Conservation (phyloP, 2,329 filamentous ascomycete species). For the Botrytis porri region DNA sequence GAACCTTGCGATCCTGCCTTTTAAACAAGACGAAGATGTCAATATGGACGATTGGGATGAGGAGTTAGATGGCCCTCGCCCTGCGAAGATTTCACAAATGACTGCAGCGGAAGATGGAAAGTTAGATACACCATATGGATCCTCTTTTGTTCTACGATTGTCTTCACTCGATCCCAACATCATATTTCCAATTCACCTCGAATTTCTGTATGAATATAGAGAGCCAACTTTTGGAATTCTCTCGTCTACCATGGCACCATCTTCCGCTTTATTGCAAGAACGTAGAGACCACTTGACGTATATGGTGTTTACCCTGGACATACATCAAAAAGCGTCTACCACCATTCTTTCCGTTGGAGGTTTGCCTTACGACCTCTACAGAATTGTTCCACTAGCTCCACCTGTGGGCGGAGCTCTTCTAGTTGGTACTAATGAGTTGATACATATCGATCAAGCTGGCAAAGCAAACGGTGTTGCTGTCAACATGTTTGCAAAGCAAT, state of each 20-base stretch:
- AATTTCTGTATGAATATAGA: slow-evolving; percentile 93
- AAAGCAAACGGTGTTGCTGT: slow-evolving; percentile 91
- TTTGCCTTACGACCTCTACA: slow-evolving; percentile 82
- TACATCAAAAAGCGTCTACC: slow-evolving; percentile 90
- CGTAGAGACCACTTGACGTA: slow-evolving; percentile 85
- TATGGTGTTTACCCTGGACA: slow-evolving; percentile 90
- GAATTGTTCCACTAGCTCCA: slow-evolving; percentile 75
- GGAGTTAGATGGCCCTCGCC: slow-evolving; percentile 68
- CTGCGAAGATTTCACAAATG: slow-evolving; percentile 42
- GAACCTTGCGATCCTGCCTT: slow-evolving; percentile 90
- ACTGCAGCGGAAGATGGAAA: slow-evolving; percentile 30
- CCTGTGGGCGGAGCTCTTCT: slow-evolving; percentile 88
- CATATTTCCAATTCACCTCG: slow-evolving; percentile 84
- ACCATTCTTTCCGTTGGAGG: slow-evolving; percentile 82
- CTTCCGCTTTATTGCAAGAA: slow-evolving; percentile 68
- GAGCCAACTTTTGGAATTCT: slow-evolving; percentile 96
- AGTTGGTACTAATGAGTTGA: slow-evolving; percentile 82
- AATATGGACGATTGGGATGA: slow-evolving; percentile 90
- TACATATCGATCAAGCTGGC: slow-evolving; percentile 94
- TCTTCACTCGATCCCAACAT: slow-evolving; percentile 84
- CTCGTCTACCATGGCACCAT: slow-evolving; percentile 70
- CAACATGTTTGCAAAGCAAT: slow-evolving; percentile 81
- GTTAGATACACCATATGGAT: slow-evolving; percentile 69
- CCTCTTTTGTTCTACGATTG: slow-evolving; percentile 90
- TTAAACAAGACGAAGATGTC: slow-evolving; percentile 85